Conservation (phyloP, 345 rosid species). For the Populus tremula region DNA sequence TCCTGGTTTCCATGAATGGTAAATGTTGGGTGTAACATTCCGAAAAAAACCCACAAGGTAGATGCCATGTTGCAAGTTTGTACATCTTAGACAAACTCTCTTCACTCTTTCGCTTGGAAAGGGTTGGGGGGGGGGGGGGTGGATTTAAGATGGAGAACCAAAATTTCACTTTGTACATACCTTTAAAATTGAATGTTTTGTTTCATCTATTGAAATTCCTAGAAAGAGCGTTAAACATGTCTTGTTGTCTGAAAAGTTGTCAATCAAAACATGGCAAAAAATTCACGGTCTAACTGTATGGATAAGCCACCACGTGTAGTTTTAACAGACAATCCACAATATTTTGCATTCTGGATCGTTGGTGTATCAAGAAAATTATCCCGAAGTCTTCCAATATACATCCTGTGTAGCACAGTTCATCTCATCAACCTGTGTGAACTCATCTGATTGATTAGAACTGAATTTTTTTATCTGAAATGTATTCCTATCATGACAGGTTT, state of each 20-base stretch:
- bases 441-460: not conserved
- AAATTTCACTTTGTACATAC: no score
- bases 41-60: not conserved
- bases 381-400: not conserved
- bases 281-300: not conserved
- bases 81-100: no score
- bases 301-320: not conserved
- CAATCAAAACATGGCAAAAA: no score
- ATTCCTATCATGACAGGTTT: slow-evolving; percentile 49
- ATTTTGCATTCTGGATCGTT: not conserved
- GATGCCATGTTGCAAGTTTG: not conserved
- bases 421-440: not conserved
- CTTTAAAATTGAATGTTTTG: no score
- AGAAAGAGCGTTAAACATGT: not conserved
- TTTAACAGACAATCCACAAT: not conserved
- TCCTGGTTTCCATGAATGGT: not conserved
- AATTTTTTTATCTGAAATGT: slow-evolving; percentile 7
- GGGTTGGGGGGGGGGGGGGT: no score
- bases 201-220: no score
- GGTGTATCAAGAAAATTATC: not conserved
- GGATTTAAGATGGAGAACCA: no score
- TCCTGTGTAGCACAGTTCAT: not conserved
- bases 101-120: no score
- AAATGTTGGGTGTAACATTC: not conserved
- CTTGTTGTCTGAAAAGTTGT: not conserved